Conservation (phyloP, 768 basidiomycete species). For the Tremella mesenterica region DNA sequence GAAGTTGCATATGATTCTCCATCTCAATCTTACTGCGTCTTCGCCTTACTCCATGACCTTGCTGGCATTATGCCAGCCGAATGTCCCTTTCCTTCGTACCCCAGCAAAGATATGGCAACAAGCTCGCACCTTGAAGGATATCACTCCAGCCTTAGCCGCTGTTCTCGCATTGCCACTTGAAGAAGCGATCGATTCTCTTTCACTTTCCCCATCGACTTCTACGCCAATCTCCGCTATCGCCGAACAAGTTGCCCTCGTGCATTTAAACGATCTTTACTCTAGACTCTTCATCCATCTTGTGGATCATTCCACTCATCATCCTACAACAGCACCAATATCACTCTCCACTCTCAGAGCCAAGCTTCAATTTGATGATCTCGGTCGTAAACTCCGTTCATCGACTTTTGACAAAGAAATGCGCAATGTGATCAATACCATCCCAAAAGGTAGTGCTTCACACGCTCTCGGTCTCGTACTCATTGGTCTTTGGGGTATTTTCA, state of each 20-base stretch:
- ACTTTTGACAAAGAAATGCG: slow-evolving; percentile 37
- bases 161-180: slow-evolving; percentile 26
- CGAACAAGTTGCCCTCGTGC: slow-evolving; percentile 37
- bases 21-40: slow-evolving; percentile 18
- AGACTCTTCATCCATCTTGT: slow-evolving; percentile 38
- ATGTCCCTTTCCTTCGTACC: slow-evolving; percentile 13
- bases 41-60: slow-evolving; percentile 23
- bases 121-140: slow-evolving; percentile 18
- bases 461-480: slow-evolving; percentile 41
- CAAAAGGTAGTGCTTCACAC: slow-evolving; percentile 31
- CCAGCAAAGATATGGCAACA: slow-evolving; percentile 23
- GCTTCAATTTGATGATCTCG: slow-evolving; percentile 15
- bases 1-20: slow-evolving; percentile 19
- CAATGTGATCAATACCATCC: slow-evolving; percentile 19
- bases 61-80: slow-evolving; percentile 28
- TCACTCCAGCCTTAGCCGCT: slow-evolving; percentile 16
- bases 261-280: slow-evolving; percentile 35
- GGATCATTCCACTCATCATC: slow-evolving; percentile 19
- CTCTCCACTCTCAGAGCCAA: slow-evolving; percentile 18
- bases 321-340: slow-evolving; percentile 5
- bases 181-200: slow-evolving; percentile 20
- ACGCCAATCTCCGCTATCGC: slow-evolving; percentile 36
- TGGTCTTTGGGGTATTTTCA: slow-evolving; percentile 39
- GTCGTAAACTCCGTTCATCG: slow-evolving; percentile 10
- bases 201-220: slow-evolving; percentile 14